A percentile compares a stretch with the other conserved stretches of the same genome.
Conservation (phyloP, 129 eudicot genomes). For the Sambucus nigra region DNA sequence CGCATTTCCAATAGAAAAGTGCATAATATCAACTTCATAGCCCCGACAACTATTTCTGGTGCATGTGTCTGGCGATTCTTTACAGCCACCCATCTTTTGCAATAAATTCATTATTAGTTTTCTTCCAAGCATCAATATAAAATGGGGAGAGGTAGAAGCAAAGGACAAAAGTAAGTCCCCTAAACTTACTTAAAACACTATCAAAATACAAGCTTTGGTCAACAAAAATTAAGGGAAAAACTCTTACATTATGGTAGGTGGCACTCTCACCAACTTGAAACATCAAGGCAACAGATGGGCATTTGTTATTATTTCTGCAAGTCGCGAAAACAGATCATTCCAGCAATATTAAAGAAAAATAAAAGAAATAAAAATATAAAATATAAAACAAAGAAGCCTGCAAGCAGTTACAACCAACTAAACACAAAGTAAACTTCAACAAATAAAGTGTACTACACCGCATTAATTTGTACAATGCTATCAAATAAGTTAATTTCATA, state of each 20-base stretch:
- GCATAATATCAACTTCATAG: constrained; percentile 63
- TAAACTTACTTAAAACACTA: not conserved
- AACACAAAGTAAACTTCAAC: not conserved
- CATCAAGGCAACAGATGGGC: constrained; percentile 72
- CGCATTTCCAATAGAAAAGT: constrained; percentile 57
- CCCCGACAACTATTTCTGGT: constrained; percentile 50
- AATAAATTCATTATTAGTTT: constrained; percentile 2
- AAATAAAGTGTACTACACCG: not conserved
- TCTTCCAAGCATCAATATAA: not conserved
- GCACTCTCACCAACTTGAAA: constrained; percentile 68
- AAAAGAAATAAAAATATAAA: no score
- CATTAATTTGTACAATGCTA: not conserved
- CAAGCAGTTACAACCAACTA: constrained; percentile 7
- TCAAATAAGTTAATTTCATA: no score
- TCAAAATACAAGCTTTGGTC: not conserved
- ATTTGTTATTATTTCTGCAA: constrained; percentile 39
- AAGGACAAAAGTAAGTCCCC: not conserved
- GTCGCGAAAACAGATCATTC: not conserved
- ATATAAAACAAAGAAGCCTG: not conserved
- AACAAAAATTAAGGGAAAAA: not conserved
- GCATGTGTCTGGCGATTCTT: constrained; percentile 41
- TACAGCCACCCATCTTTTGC: constrained; percentile 63
- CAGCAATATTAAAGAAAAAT: not conserved
- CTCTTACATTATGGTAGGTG: constrained; percentile 53
- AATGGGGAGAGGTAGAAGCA: not conserved